Evolutionary conservation across 768 basidiomycete genomes (phyloP).

Genomic region (Kwoniella pini): DNA sequence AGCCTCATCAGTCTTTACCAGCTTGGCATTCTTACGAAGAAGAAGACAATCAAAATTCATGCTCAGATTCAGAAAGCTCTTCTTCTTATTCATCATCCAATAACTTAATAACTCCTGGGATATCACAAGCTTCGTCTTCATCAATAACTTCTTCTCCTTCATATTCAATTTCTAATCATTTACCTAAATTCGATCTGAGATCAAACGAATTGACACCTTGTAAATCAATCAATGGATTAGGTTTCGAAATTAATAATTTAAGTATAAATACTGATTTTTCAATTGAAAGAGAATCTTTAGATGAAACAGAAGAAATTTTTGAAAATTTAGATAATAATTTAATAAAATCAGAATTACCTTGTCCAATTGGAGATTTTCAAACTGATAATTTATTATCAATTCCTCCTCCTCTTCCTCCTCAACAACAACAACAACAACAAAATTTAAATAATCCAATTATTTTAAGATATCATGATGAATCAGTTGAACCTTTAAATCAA

Average conservation of each 20-base stretch:
- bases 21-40: not conserved
- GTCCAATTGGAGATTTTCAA: conserved; percentile 16
- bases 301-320: conserved; percentile 6
- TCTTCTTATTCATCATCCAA: not conserved
- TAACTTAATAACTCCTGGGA: not conserved
- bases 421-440: not conserved
- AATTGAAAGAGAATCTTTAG: conserved; percentile 10
- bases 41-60: not conserved
- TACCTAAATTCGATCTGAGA: not conserved
- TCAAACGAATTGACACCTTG: not conserved
- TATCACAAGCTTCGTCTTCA: not conserved
- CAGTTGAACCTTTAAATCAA: conserved; percentile 1
- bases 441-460: conserved; percentile 13
- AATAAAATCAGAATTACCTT: not conserved
- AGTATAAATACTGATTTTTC: conserved; percentile 15
- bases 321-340: too few relatives aligned
- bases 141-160: not conserved
- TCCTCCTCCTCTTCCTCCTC: conserved; percentile 5
- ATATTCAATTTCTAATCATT: not conserved
- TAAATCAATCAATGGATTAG: too few relatives aligned
- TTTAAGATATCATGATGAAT: conserved; percentile 21
- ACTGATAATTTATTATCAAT: conserved; percentile 17
- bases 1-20: not conserved
- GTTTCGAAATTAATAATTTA: not conserved
- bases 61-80: not conserved